Evolutionary conservation across 2,329 filamentous ascomycete genomes (phyloP), one percentile per base, ranked within the genome.

Genomic region (Drechslerella stenobrocha): DNA sequence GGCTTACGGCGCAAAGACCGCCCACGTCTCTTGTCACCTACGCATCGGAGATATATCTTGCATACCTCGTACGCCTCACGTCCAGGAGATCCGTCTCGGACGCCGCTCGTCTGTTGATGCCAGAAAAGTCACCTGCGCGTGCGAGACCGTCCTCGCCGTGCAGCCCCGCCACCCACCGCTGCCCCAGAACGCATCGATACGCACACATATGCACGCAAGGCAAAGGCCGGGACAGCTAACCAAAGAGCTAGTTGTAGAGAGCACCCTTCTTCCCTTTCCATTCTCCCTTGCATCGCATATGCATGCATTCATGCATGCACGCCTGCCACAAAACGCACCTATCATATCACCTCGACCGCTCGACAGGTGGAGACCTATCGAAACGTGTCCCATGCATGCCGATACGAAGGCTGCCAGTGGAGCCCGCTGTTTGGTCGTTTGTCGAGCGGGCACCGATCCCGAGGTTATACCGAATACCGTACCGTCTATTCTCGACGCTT

Each of bases 301-400:
- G 37, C 37, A 18, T 42, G 37, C 37, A 42, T 18, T 7, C 18
- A 18, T 18, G 13, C 34, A 5, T 3, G 34, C 15, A 9, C 30
- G 30, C 30, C n/a, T 32, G 30, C 6, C 13, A 13, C 30, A 6
- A 32, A 32, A 37, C 15, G 34, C 37, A 42, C 37, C 37, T 42
- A 42, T 42, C 37, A 20, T 42, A 42, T 42, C 37, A 42, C 22
- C 18, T 20, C 37, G 34, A 42, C 15, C 7, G 28, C 28, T 20
- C 37, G 37, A 18, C 37, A 18, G 18, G 37, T 42, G 37, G 37
- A 18, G 37, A 42, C 22, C 37, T 18, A 18, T 20, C 37, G 37
- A 42, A 42, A 42, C 37, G 37, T 42, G 37, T 42, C 37, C 37
- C 37, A 42, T 42, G 37, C 37, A 42, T n/a, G 11, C 28, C 13